Conservation (phyloP, 2,329 filamentous ascomycete species). For the Microdochium nivale region DNA sequence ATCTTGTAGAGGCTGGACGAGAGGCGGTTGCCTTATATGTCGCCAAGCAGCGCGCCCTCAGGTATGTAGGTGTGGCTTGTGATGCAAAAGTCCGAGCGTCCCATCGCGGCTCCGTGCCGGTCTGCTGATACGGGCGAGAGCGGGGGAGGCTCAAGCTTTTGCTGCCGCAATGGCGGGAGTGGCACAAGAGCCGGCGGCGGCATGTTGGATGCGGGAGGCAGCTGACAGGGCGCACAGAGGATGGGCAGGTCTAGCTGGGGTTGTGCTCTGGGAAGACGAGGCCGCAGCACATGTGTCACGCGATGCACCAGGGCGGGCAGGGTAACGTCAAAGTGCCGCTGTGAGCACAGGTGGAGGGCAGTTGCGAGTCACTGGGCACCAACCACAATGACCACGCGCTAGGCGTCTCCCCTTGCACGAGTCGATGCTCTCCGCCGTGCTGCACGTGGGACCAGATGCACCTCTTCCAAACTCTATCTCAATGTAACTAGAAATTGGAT, state of each 20-base stretch:
- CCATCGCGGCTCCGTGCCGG: neutral
- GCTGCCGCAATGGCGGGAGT: neutral
- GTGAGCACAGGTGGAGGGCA: neutral
- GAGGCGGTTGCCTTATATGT: neutral
- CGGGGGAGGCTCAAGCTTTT: neutral
- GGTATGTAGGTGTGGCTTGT: neutral
- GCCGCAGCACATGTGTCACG: neutral
- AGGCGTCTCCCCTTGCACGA: neutral
- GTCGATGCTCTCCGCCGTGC: too few species aligned
- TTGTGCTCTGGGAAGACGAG: neutral
- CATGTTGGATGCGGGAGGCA: neutral
- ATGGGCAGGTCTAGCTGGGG: neutral
- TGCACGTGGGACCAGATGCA: neutral
- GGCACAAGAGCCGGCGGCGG: neutral
- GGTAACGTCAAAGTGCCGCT: neutral
- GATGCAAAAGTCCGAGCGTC: neutral
- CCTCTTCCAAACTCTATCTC: neutral
- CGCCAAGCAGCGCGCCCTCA: neutral
- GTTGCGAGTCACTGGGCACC: neutral
- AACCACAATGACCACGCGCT: neutral
- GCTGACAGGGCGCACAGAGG: neutral
- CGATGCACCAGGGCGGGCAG: too few species aligned
- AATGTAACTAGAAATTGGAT: neutral
- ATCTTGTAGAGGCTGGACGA: neutral
- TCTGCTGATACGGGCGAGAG: neutral